A percentile compares a stretch with the other conserved stretches of the same genome.
phyloP scores from a whole-genome alignment of 2,329 filamentous ascomycete genomes.

The Paramyrothecium roridum region DNA sequence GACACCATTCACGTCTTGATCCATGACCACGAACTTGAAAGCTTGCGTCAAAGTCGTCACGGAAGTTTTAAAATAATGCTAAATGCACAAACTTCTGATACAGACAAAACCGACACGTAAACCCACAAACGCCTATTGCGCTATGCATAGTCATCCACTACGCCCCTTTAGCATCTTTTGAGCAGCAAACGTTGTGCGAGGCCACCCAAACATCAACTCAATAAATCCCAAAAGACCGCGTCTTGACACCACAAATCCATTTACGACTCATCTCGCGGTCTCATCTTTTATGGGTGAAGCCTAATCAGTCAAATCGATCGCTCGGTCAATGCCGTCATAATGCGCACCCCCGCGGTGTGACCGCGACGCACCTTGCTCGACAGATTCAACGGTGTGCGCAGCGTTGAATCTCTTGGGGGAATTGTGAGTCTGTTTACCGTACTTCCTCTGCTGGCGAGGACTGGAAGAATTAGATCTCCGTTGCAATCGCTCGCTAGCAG shows the following conservation, averaged over 20 bases:
- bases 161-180: neutral
- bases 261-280: too few relatives aligned
- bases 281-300: neutral
- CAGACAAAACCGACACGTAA: neutral
- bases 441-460: neutral
- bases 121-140: conserved; percentile 2
- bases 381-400: conserved; percentile 5
- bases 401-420: neutral
- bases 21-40: too few relatives aligned
- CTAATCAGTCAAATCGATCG: conserved; percentile 11
- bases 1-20: too few relatives aligned
- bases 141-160: neutral
- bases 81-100: too few relatives aligned
- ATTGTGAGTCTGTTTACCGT: neutral
- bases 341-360: conserved; percentile 9
- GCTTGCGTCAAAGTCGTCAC: too few relatives aligned
- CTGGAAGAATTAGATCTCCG: neutral
- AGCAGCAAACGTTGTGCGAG: too few relatives aligned
- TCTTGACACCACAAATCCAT: too few relatives aligned
- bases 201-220: conserved; percentile 8
- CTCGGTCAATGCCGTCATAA: conserved; percentile 30
- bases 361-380: conserved; percentile 12
- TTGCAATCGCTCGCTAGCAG: too few relatives aligned
- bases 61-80: too few relatives aligned
- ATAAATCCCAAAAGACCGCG: conserved; percentile 1